A percentile compares a stretch with the other conserved stretches of the same genome.
phyloP scores from a whole-genome alignment of 169 alveolate species.

The Eimeria falciformis region DNA sequence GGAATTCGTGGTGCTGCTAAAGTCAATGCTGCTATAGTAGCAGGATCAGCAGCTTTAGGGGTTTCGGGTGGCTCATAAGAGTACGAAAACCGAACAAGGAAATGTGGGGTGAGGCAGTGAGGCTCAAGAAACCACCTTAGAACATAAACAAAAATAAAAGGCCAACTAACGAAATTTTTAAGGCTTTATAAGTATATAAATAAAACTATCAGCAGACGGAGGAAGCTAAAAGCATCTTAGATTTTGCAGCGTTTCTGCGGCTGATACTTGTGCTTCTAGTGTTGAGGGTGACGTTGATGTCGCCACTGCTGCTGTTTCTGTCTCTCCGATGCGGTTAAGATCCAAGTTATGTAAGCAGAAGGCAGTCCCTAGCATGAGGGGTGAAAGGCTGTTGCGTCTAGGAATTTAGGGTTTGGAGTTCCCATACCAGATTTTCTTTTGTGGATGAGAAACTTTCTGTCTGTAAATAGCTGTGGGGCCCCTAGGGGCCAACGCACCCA shows the following conservation, averaged over 20 bases:
- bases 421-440: constrained; percentile 45
- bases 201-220: too few species aligned
- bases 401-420: too few species aligned
- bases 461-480: constrained; percentile 54
- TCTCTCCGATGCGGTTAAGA: too few species aligned
- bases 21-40: not conserved
- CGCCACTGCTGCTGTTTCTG: too few species aligned
- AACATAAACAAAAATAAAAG: not conserved
- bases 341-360: too few species aligned
- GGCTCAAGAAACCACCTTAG: constrained; percentile 59
- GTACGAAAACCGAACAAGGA: constrained; percentile 56
- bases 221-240: too few species aligned
- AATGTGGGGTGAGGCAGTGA: constrained; percentile 65
- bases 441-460: constrained; percentile 18
- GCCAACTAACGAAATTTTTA: not conserved
- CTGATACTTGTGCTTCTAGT: too few species aligned
- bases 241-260: too few species aligned
- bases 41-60: not conserved
- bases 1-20: not conserved
- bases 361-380: too few species aligned
- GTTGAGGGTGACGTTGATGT: too few species aligned
- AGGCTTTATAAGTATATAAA: too few species aligned
- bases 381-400: too few species aligned
- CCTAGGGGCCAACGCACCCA: constrained; percentile 23
- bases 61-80: not conserved